A percentile compares a stretch with the other conserved stretches of the same genome.
phyloP scores from a whole-genome alignment of 2,329 filamentous ascomycete genomes.

The Didymella sp. region DNA sequence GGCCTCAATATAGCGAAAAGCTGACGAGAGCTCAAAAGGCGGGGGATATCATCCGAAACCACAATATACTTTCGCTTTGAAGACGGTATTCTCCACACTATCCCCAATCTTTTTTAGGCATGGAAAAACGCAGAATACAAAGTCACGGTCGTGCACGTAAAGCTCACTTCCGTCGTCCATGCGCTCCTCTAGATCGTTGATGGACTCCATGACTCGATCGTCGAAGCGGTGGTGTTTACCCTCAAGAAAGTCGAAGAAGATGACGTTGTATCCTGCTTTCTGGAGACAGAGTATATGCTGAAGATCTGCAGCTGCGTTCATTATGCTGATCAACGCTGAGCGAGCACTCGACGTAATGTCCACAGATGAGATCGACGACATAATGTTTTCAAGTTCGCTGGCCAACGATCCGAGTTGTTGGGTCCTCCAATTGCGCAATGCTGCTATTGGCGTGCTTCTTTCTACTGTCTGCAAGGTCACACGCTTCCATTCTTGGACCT shows the following conservation, averaged over 20 bases:
- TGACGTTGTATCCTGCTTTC: slow-evolving; percentile 39
- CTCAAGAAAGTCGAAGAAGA: slow-evolving; percentile 31
- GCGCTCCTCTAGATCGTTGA: slow-evolving; percentile 35
- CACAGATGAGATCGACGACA: slow-evolving; percentile 35
- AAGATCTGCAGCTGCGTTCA: slow-evolving; percentile 35
- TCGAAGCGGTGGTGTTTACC: slow-evolving; percentile 26
- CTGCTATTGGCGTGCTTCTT: slow-evolving; percentile 15
- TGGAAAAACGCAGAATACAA: slow-evolving; percentile 45
- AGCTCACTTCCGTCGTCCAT: slow-evolving; percentile 35
- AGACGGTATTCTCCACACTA: slow-evolving; percentile 37
- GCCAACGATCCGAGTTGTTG: slow-evolving; percentile 18
- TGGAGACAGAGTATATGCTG: slow-evolving; percentile 40
- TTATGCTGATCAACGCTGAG: slow-evolving; percentile 28
- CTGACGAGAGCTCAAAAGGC: not conserved
- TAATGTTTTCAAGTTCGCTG: slow-evolving; percentile 28
- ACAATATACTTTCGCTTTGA: slow-evolving; percentile 45
- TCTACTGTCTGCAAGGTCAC: slow-evolving; percentile 39
- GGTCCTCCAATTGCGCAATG: not conserved
- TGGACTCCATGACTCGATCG: slow-evolving; percentile 38
- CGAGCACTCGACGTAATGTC: slow-evolving; percentile 28
- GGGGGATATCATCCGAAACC: slow-evolving; percentile 1
- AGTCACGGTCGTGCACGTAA: slow-evolving; percentile 23
- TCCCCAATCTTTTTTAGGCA: slow-evolving; percentile 42
- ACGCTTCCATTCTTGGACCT: slow-evolving; percentile 40
- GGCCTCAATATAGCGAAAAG: not conserved